phyloP scores from a whole-genome alignment of 176 grass and related monocot genomes.

The Metroxylon sagu region DNA sequence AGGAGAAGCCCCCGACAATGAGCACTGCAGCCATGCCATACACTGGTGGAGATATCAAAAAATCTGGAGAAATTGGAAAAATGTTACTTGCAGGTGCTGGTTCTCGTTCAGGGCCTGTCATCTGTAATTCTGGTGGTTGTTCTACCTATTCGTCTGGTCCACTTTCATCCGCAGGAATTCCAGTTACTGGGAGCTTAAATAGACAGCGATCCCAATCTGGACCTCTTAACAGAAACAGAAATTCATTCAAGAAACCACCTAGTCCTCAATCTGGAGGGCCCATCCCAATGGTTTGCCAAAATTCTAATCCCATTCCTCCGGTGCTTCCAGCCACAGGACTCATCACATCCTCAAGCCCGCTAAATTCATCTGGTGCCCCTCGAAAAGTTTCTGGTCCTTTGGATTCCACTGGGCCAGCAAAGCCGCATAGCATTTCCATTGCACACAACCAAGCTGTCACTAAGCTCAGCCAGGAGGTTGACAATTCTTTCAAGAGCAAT shows the following conservation, averaged over 20 bases:
- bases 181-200: neutral
- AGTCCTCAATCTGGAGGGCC: neutral
- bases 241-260: neutral
- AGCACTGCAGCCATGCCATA: neutral
- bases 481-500: slow-evolving; percentile 4
- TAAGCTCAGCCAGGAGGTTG: neutral
- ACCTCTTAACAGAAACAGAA: slow-evolving; percentile 1
- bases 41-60: slow-evolving; percentile 8
- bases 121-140: neutral
- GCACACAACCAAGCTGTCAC: slow-evolving; percentile 5
- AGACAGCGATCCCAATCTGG: neutral
- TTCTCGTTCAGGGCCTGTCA: slow-evolving; percentile 1
- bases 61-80: slow-evolving; percentile 5
- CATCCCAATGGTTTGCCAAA: neutral
- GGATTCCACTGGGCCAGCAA: slow-evolving; percentile 1
- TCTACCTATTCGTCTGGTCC: too few species aligned
- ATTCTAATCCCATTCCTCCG: neutral
- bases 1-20: neutral
- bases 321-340: neutral
- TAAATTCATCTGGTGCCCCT: slow-evolving; percentile 8
- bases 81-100: slow-evolving; percentile 1
- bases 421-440: neutral
- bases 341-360: neutral
- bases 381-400: slow-evolving; percentile 2
- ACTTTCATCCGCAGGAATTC: too few species aligned